phyloP scores from a whole-genome alignment of 345 rosid species.

The Acer campestre region DNA sequence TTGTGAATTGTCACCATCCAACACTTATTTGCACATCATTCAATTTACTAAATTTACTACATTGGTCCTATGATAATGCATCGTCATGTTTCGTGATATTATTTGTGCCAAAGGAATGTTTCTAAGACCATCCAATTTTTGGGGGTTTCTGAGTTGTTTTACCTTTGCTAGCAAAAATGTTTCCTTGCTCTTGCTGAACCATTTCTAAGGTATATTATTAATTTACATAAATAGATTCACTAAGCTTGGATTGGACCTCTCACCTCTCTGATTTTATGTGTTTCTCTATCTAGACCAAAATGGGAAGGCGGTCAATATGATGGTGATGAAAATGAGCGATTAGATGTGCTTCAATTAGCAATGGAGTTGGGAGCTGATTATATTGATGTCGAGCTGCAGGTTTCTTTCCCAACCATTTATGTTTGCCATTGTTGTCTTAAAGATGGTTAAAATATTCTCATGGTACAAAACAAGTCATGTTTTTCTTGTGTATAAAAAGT shows the following conservation, averaged over 20 bases:
- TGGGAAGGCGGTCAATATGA: conserved; percentile 97
- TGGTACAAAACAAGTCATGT: conserved; percentile 11
- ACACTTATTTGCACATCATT: conserved; percentile 7
- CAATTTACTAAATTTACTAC: background rate
- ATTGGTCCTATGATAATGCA: background rate
- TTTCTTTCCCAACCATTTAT: conserved; percentile 26
- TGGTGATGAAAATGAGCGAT: conserved; percentile 73
- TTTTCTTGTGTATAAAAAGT: conserved; percentile 2
- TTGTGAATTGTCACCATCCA: background rate
- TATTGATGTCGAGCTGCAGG: conserved; percentile 95
- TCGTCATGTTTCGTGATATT: background rate
- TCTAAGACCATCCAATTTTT: too few species aligned
- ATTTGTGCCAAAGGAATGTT: too few species aligned
- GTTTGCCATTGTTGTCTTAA: background rate
- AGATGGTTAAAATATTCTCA: background rate
- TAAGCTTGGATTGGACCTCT: conserved; percentile 7
- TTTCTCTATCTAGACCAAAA: conserved; percentile 54
- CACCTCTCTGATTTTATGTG: conserved; percentile 18
- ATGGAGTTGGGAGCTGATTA: conserved; percentile 96
- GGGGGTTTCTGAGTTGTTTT: background rate
- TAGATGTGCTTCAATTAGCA: conserved; percentile 71
- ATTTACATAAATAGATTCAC: conserved; percentile 9
- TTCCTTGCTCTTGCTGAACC: background rate
- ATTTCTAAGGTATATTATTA: background rate
- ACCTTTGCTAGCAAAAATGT: background rate